A percentile compares a stretch with the other conserved stretches of the same genome.
These are phyloP conservation scores for Nitzschia putrida DNA, from an alignment of 108 stramenopile species.

Conservation along the genomic window DNA sequence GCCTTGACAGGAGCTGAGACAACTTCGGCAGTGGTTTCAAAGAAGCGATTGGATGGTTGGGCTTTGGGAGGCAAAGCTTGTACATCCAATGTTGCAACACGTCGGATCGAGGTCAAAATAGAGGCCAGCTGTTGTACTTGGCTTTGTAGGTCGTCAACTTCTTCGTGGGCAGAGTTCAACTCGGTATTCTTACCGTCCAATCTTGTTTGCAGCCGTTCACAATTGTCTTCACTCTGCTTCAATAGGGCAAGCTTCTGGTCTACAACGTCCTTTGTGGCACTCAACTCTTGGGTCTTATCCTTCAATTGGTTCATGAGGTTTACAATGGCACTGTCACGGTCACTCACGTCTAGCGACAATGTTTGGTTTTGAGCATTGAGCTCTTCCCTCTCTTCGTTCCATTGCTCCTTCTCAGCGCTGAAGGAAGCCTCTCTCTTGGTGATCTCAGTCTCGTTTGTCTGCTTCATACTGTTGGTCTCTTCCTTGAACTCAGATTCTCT, in stretches of 20 bases:
- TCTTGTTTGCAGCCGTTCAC: neutral
- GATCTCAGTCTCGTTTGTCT: conserved; percentile 9
- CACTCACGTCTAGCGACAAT: too few species aligned
- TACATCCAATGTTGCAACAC: neutral
- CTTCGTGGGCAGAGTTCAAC: neutral
- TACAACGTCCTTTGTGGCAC: neutral
- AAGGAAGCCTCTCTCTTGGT: conserved; percentile 1
- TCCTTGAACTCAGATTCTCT: conserved; percentile 4
- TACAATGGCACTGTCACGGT: too few species aligned
- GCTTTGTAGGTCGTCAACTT: neutral
- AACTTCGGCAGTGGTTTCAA: neutral
- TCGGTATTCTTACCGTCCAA: conserved; percentile 2
- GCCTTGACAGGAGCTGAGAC: neutral
- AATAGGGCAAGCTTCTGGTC: neutral
- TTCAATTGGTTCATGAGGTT: neutral
- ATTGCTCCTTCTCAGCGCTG: neutral
- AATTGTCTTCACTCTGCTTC: neutral
- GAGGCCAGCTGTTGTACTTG: conserved; percentile 5
- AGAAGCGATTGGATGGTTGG: neutral
- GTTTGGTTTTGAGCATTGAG: neutral
- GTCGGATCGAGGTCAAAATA: conserved; percentile 5
- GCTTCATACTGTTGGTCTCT: neutral
- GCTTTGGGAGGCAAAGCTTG: neutral
- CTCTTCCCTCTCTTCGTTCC: neutral
- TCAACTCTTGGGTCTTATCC: neutral